Evolutionary conservation across 345 rosid genomes (phyloP), one percentile per base, ranked within the genome.

Genomic region (Arabis alpina): DNA sequence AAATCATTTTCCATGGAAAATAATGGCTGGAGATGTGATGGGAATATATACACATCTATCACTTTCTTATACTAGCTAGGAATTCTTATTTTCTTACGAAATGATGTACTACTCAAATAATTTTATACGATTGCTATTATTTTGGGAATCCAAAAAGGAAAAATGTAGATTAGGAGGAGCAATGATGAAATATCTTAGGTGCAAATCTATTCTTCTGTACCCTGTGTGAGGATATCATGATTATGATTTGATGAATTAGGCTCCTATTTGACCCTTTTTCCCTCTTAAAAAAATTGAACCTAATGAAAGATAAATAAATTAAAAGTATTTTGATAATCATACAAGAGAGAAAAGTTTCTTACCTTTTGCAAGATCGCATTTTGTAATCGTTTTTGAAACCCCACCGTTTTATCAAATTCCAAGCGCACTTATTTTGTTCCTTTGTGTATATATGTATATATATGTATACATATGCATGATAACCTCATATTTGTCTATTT

Each of bases 131-230:
- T 54, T 11, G 58, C 9, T 57, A 60, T 84, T 70, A 47, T 75
- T 79, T 76, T 68, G 60, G 76, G 73, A 53, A 72, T 62, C 71
- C 53, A 75, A 64, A 76, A 76, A 60, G 71, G 71, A 73, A 73
- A 60, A 64, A 58, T 43, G 40, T 58, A 70, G 67, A 53, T 68
- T 77, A 84, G 70, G 80, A 83, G 63, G 75, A 64, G 87, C 84
- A 86, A 92, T 90, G 96, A 92, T 90, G 91, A 84, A 86, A 83
- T 82, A 89, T 89, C 91, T 92, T 81, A 73, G 86, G 88, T 85
- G 93, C 90, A 87, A 81, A 86, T 92, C 90, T 82, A 73, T 74
- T 79, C 23, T 51, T 81, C 79, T 83, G 84, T 78, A 77, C 74
- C 71, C 63, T 77, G 81, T 79, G 85, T 62, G 86, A 86, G 94